A percentile compares a stretch with the other conserved stretches of the same genome.
phyloP scores from a whole-genome alignment of 306 rosid species.

The Prunus davidiana region DNA sequence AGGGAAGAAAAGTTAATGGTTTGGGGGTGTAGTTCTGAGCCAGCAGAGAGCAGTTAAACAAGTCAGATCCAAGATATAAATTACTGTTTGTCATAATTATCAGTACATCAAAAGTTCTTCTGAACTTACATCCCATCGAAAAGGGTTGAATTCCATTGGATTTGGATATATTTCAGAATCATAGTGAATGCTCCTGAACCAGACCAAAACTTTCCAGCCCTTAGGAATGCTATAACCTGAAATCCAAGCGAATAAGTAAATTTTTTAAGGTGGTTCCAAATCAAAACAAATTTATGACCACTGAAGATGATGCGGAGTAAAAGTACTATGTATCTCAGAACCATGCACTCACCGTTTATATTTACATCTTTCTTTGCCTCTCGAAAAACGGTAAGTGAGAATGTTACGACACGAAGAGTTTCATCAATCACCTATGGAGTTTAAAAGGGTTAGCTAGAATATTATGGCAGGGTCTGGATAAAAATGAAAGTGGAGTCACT shows the following conservation, averaged over 20 bases:
- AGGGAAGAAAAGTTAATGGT: constrained; percentile 84
- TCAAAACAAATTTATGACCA: background rate
- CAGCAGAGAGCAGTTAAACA: background rate
- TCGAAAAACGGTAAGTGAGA: constrained; percentile 73
- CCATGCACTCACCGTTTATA: constrained; percentile 48
- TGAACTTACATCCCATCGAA: constrained; percentile 76
- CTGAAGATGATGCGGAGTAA: background rate
- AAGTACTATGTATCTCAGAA: background rate
- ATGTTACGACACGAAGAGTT: constrained; percentile 73
- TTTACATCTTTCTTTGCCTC: constrained; percentile 75
- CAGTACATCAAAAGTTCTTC: background rate
- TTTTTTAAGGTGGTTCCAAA: background rate
- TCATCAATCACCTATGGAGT: constrained; percentile 70
- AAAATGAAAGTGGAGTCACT: background rate
- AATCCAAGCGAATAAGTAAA: constrained; percentile 10
- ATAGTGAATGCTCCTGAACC: constrained; percentile 82
- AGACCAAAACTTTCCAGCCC: constrained; percentile 83
- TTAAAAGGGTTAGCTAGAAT: background rate
- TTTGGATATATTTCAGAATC: constrained; percentile 78
- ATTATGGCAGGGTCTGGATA: background rate
- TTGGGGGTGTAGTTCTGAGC: constrained; percentile 42
- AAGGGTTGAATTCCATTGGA: constrained; percentile 74
- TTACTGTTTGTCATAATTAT: background rate
- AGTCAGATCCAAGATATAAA: background rate
- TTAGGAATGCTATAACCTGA: constrained; percentile 77